Base-by-base conservation (phyloP, 176 grass and related monocot species). In the Ensete ventricosum region DNA sequence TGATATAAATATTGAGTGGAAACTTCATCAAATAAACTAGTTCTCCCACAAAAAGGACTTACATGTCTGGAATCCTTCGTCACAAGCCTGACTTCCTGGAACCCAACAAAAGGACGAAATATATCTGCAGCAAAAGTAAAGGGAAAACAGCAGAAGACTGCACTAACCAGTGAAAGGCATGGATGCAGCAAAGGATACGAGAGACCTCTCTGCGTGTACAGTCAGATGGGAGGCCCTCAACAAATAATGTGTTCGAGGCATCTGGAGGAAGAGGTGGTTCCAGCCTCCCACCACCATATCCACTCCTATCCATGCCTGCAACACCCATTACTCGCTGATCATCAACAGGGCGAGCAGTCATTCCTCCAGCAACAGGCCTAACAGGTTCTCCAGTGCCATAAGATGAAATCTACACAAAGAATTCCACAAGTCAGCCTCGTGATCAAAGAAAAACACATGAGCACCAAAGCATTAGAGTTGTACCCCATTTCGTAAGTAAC, bases 61-160 rank as follows among this genome's bases (percentile, higher is more conserved):
- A 99, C 95, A 48, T 94, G 88, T 93, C 87, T 89, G 25, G 90
- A 88, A 78, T 99, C 96, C 79, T 99, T 90, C 79, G 83, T 82
- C 63, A 93, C 75, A 66, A 93, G 59, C 50, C 88, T 90, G 62
- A 93, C 75, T 73, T 89, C 82, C 70, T 73, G 72, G 29, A 90
- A 93, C 24, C 85, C 88, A 10, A 81, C 81, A 88, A 91, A 93
- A 66, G 73, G 90, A 72, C 75, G 82, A 71, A 97, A 93, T 19
- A 97, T 88, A 80, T 97, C 84, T 91, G 73, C 71, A 69, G 69
- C 34, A 43, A 43, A 43, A 43, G 34, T 43, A 43, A 43, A 43
- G 34, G 34, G 34, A 6, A 43, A 43, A 43, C 34, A 43, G 4
- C 34, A 43, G 34, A 43, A 43, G 34, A 43, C 34, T 0, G 3